Evolutionary conservation across 352 stramenopile genomes (phyloP).

Genomic region (Stephanocyclus meneghinianus): DNA sequence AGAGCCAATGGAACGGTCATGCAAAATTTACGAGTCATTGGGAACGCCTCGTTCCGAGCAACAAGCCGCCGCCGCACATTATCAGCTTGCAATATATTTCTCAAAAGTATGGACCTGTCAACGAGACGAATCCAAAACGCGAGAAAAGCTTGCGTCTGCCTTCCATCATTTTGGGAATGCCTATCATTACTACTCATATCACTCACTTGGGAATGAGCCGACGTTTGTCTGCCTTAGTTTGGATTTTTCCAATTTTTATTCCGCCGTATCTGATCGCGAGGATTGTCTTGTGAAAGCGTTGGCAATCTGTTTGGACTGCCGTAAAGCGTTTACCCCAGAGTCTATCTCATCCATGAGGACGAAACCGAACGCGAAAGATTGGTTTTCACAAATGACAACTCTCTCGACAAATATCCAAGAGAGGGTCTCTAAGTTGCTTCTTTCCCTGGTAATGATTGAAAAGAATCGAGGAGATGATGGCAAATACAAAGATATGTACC

Average conservation of each 20-base stretch:
- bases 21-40: slow-evolving; percentile 73
- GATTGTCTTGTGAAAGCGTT: slow-evolving; percentile 73
- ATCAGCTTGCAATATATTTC: slow-evolving; percentile 79
- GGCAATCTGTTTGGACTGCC: slow-evolving; percentile 70
- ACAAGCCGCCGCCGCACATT: slow-evolving; percentile 77
- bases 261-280: slow-evolving; percentile 61
- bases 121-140: slow-evolving; percentile 71
- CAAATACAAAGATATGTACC: slow-evolving; percentile 75
- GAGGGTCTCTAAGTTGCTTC: slow-evolving; percentile 68
- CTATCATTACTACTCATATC: slow-evolving; percentile 68
- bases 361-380: slow-evolving; percentile 31
- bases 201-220: slow-evolving; percentile 63
- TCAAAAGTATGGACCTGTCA: slow-evolving; percentile 80
- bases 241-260: slow-evolving; percentile 77
- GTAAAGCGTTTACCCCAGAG: slow-evolving; percentile 56
- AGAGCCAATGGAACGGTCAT: slow-evolving; percentile 74
- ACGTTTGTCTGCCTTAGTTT: slow-evolving; percentile 79
- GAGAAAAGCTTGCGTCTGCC: slow-evolving; percentile 74
- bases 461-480: slow-evolving; percentile 21
- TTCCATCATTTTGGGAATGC: slow-evolving; percentile 72
- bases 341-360: slow-evolving; percentile 22
- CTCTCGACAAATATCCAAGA: slow-evolving; percentile 66
- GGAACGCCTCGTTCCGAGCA: slow-evolving; percentile 56
- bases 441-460: slow-evolving; percentile 73
- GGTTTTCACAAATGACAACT: slow-evolving; percentile 69